Evolutionary conservation across 2,329 filamentous ascomycete genomes (phyloP).

Genomic region (Alternaria sp.): DNA sequence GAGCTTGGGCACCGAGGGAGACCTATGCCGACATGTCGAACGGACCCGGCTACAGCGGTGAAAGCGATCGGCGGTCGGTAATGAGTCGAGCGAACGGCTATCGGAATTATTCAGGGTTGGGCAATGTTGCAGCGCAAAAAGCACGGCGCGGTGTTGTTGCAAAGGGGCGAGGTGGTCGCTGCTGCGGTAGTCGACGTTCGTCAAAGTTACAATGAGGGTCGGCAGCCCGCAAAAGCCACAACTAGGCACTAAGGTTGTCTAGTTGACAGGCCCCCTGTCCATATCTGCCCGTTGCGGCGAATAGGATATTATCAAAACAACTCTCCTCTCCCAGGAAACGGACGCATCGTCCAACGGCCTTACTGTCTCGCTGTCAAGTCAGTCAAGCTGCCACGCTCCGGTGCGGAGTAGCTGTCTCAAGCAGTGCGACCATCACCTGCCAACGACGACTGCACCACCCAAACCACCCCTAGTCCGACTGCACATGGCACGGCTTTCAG

Average conservation of each 20-base stretch:
- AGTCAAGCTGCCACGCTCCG: slow-evolving; percentile 13
- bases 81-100: slow-evolving; percentile 4
- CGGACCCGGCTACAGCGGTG: slow-evolving; percentile 27
- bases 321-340: slow-evolving; percentile 26
- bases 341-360: slow-evolving; percentile 15
- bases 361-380: slow-evolving; percentile 4
- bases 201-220: slow-evolving; percentile 24
- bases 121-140: slow-evolving; percentile 10
- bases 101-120: background rate
- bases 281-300: slow-evolving; percentile 12
- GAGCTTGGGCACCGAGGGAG: slow-evolving; percentile 35
- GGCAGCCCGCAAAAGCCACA: slow-evolving; percentile 27
- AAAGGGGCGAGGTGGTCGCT: slow-evolving; percentile 12
- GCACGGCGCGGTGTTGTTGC: slow-evolving; percentile 12
- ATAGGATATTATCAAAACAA: slow-evolving; percentile 29
- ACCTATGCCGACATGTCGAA: slow-evolving; percentile 40
- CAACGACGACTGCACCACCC: slow-evolving; percentile 1
- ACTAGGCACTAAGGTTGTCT: slow-evolving; percentile 23
- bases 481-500: slow-evolving; percentile 13
- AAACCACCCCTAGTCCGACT: slow-evolving; percentile 1
- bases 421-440: slow-evolving; percentile 16
- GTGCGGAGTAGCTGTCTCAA: slow-evolving; percentile 4
- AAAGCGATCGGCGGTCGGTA: slow-evolving; percentile 17
- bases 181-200: slow-evolving; percentile 13
- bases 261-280: slow-evolving; percentile 23